Base-by-base conservation (phyloP, 345 rosid genomes). In the Noccaea caerulescens region DNA sequence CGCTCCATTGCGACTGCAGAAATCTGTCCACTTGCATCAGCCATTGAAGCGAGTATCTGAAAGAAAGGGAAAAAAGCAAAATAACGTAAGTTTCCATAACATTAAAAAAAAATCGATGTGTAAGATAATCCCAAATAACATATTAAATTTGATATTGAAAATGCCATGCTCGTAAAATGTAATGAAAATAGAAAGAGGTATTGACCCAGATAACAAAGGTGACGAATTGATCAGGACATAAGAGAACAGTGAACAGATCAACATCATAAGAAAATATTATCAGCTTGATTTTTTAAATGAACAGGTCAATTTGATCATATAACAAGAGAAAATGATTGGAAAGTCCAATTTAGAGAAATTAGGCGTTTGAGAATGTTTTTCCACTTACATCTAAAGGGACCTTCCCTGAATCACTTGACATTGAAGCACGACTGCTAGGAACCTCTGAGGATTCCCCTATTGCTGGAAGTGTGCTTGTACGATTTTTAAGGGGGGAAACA, bases 31-130 rank as follows among this genome's bases (percentile, higher is more conserved):
- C 85, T 92, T 53, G 91, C 85, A 86, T 92, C 99, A 77, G 98
- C 97, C 99, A 95, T 91, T 80, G 97, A 89, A 75, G 97, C 93
- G 70, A 94, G 95, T 72, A 91, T 90, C 99, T 93, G 78, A 16
- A 52, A 49, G 55, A 80, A 59, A 45, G 34, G 30, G 44, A 30
- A 59, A 42, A 30, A 78, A 55, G 36, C 14, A 45, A 67, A 58
- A 49, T 37, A 52, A 38, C 32, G 63, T 71, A 49, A 82, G 77
- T 36, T 36, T 47, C 18, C 44, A 18, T 60, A 59, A 8, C 34
- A 25, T 14, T 36, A 37, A 43, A 70, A 79, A 79, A 57, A 81
- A 57, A 14, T 23, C 30, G 36, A 61, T 44, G 56, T 11, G 30
- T 23, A 58, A 36, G 7, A 63, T 61, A 72, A 61, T 20, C 30